A percentile compares a stretch with the other conserved stretches of the same genome.
Evolutionary conservation across 371 early-diverging fungal species (phyloP).

Genomic region (Mortierella sp.): DNA sequence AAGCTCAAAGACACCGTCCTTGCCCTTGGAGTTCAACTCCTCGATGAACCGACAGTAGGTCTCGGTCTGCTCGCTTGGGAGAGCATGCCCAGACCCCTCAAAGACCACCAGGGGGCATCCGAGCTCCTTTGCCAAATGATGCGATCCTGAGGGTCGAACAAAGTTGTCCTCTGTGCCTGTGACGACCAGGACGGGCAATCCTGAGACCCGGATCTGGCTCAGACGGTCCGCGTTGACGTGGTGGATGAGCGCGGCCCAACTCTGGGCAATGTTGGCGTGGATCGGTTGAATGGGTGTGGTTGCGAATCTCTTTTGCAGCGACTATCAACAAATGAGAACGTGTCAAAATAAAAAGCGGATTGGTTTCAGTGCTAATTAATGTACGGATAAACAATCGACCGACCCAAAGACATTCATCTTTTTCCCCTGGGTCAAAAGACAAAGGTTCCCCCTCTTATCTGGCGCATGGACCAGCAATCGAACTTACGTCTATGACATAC

Average conservation of each 20-base stretch:
- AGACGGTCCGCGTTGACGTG: constrained; percentile 43
- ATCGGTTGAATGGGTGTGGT: constrained; percentile 36
- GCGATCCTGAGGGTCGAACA: constrained; percentile 53
- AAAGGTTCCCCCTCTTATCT: neutral
- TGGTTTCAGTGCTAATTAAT: neutral
- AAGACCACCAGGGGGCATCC: constrained; percentile 40
- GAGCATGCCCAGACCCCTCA: constrained; percentile 50
- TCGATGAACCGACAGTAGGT: constrained; percentile 45
- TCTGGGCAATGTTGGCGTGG: constrained; percentile 51
- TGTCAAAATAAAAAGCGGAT: neutral
- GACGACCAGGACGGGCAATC: constrained; percentile 43
- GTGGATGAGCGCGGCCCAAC: constrained; percentile 47
- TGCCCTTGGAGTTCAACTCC: constrained; percentile 41
- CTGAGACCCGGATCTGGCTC: constrained; percentile 28
- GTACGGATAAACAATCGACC: constrained; percentile 15
- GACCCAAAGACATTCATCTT: neutral
- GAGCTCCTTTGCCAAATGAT: constrained; percentile 50
- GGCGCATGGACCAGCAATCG: neutral
- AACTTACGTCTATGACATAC: constrained; percentile 26
- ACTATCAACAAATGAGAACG: constrained; percentile 6
- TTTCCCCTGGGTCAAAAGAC: neutral
- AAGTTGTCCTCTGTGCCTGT: constrained; percentile 58
- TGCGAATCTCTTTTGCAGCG: constrained; percentile 22
- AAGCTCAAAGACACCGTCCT: constrained; percentile 30
- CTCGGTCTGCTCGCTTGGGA: constrained; percentile 47